Evolutionary conservation across 768 basidiomycete species (phyloP).

Genomic region (Boletus tylopilopsis): DNA sequence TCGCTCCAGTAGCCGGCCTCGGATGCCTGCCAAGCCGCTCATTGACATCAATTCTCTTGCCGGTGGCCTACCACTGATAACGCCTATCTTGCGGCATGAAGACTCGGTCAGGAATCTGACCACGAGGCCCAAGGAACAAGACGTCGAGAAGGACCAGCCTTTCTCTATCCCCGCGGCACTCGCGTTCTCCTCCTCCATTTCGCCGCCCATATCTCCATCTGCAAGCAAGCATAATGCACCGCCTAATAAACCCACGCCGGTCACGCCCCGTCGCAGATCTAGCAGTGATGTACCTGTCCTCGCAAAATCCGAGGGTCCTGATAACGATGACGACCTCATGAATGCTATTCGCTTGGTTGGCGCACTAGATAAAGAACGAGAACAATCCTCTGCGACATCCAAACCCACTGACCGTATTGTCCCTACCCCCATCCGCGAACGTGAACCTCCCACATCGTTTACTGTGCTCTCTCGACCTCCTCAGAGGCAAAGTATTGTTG

Average conservation of each 20-base stretch:
- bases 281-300: constrained; percentile 12
- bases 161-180: constrained; percentile 29
- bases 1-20: constrained; percentile 21
- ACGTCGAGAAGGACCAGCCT: constrained; percentile 23
- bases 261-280: constrained; percentile 16
- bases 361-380: constrained; percentile 22
- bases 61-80: constrained; percentile 35
- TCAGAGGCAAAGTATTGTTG: constrained; percentile 30
- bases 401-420: constrained; percentile 26
- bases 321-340: constrained; percentile 28
- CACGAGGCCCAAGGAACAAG: constrained; percentile 18
- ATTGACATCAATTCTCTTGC: constrained; percentile 35
- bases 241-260: background rate
- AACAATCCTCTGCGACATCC: constrained; percentile 8
- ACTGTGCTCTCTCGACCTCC: constrained; percentile 60
- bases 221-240: constrained; percentile 7
- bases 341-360: constrained; percentile 31
- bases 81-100: constrained; percentile 29
- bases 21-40: constrained; percentile 41
- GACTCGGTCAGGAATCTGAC: constrained; percentile 23
- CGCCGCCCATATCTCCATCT: constrained; percentile 18
- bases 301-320: constrained; percentile 7
- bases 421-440: constrained; percentile 58
- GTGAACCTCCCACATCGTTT: constrained; percentile 53
- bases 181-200: constrained; percentile 15